Base-by-base conservation (phyloP, 2,329 filamentous ascomycete genomes). In the Fusarium pininemorale region DNA sequence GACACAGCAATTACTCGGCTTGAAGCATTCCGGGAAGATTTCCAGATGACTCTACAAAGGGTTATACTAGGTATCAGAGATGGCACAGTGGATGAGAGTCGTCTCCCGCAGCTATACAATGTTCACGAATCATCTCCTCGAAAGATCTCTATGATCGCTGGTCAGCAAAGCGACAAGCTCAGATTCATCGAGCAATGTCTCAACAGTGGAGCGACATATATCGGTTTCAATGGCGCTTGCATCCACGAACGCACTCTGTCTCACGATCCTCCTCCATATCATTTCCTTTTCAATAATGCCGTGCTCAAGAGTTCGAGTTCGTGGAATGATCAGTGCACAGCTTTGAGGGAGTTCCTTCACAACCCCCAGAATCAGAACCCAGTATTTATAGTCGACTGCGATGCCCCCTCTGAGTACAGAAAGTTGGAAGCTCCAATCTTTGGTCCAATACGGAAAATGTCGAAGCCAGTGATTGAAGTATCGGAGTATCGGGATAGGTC, bases 361-460 rank as follows among this genome's bases (percentile, higher is more conserved):
- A 54, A 54, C 9, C 30, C 45, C 1, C 45, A 32, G 3, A 50
- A 47, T 8, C 16, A 13, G 1, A 63, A 50, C 6, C 75, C 62
- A 1, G 51, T 76, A 0, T 76, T 67, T 24, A 60, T 77, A 18
- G 42, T 74, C n/a, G 75, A 76, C 6, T 65, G 71, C 11, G 75
- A 76, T 15, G 64, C 72, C 1, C 69, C 69, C 3, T 63, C 42
- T 10, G 39, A 45, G 16, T 38, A 35, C 1, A 32, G 39, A 3
- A 20, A 59, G 5, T 18, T 59, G 6, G 53, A 66, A 0, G n/a
- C 28, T 2, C 38, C 75, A 3, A 30, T 26, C 3, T 50, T 77
- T 13, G 15, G 44, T 16, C 22, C 60, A 11, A 39, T 65, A 18
- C 44, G 53, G 16, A 54, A 14, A 0, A 53, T 26, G 0, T 4